Conservation (phyloP, 73 alveolate species). For the Paramecium tetraurelia region DNA sequence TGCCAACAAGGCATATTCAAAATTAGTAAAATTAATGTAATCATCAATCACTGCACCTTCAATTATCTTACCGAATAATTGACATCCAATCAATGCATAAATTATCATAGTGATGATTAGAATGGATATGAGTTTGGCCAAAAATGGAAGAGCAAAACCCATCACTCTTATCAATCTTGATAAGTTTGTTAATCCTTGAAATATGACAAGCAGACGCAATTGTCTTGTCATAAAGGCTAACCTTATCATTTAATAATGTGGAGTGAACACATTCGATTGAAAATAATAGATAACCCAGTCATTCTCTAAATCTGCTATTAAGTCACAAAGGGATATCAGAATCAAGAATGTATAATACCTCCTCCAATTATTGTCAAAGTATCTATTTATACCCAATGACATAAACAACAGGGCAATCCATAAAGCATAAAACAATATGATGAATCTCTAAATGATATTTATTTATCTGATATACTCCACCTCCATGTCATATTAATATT, state of each 20-base stretch:
- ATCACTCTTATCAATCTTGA: slow-evolving; percentile 25
- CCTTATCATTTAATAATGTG: background rate
- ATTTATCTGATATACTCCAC: background rate
- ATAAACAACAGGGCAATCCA: background rate
- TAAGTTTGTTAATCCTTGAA: background rate
- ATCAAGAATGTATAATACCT: background rate
- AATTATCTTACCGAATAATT: background rate
- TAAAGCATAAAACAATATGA: background rate
- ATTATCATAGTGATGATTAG: background rate
- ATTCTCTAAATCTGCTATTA: background rate
- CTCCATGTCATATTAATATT: background rate
- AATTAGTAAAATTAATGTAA: background rate
- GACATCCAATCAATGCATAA: slow-evolving; percentile 8
- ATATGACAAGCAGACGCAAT: background rate
- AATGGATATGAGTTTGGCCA: background rate
- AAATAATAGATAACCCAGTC: background rate
- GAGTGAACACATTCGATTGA: background rate
- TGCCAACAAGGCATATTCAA: background rate
- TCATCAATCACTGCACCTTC: slow-evolving; percentile 6
- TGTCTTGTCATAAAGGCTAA: background rate
- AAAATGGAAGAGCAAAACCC: slow-evolving; percentile 3
- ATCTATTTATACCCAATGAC: background rate
- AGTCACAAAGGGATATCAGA: background rate
- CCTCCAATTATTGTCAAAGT: slow-evolving; percentile 12
- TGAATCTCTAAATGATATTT: background rate